Base-by-base conservation (phyloP, 2,329 filamentous ascomycete genomes). In the Albophoma yamanashiensis region DNA sequence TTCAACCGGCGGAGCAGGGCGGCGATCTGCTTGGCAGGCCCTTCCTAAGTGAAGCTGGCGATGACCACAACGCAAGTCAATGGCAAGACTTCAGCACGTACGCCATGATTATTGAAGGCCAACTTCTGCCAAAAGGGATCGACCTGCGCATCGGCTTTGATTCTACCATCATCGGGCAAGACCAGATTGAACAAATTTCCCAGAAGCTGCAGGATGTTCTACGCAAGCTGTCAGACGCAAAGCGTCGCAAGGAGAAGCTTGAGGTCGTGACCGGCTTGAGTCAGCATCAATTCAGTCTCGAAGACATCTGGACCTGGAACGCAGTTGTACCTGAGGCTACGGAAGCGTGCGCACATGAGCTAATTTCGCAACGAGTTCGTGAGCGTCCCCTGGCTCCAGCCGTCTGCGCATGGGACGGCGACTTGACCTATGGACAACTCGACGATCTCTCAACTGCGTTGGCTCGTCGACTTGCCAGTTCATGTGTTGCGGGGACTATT, bases 331-430 rank as follows among this genome's bases (percentile, higher is more conserved):
- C 67, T 0, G 22, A 39, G 3, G 45, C 62, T 0, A 59, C 65
- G 11, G 62, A 70, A 25, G 53, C 59, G 12, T 64, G 64, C 36
- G 62, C 64, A 4, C 64, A 68, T 25, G 61, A 63, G 15, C n/a
- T 63, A 4, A 59, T 65, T 25, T 40, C 42, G 20, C 60, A 62
- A 17, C 55, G 59, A 25, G 65, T 61, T 8, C 36, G 58, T 27
- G 59, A 61, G 15, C 60, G 60, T 25, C 67, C 65, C 11, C 22
- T 57, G 34, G 63, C 63, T 11, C 60, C 58, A 20, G 68, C 67
- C 2, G 57, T 70, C 27, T 66, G 60, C 39, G 64, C 67, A 15
- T 70, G 66, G 68, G 67, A 69, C 55, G 68, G 63, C 45, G 27
- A 62, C n/a, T 62, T 64, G 22, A 63, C 65, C 9, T 67, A 67